phyloP scores from a whole-genome alignment of 306 rosid genomes.

The Elaeagnus macrophylla region DNA sequence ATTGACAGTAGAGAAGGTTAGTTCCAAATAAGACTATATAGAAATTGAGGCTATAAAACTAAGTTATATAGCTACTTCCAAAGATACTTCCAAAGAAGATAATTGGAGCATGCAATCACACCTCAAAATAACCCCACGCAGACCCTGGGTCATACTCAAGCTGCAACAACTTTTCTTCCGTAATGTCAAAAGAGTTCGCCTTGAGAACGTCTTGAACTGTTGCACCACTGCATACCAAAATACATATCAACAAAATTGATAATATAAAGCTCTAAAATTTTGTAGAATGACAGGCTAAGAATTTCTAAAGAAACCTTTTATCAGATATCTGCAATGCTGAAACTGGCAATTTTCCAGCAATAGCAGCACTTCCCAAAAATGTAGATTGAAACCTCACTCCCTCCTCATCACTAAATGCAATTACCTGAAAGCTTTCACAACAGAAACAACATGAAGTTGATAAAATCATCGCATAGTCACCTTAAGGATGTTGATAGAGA shows the following conservation, averaged over 20 bases:
- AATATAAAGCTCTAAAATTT: background rate
- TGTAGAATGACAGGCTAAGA: constrained; percentile 5
- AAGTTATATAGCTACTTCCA: background rate
- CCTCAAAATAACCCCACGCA: constrained; percentile 92
- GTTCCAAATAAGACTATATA: background rate
- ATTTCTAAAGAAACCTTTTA: constrained; percentile 53
- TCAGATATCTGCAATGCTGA: constrained; percentile 56
- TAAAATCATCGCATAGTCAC: constrained; percentile 6
- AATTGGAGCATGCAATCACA: constrained; percentile 19
- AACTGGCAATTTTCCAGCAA: constrained; percentile 72
- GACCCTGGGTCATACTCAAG: constrained; percentile 79
- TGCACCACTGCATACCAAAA: constrained; percentile 44
- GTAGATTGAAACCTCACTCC: constrained; percentile 95
- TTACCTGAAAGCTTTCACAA: constrained; percentile 48
- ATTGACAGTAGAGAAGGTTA: background rate
- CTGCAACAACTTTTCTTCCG: constrained; percentile 51
- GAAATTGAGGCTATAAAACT: background rate
- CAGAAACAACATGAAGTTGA: constrained; percentile 2
- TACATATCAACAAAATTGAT: constrained; percentile 13
- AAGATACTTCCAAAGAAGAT: background rate
- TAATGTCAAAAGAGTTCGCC: constrained; percentile 47
- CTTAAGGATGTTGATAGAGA: background rate
- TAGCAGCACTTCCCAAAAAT: constrained; percentile 84
- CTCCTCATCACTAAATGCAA: constrained; percentile 94
- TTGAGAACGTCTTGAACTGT: constrained; percentile 51